These are phyloP conservation scores for Flueggea neowawraea DNA, from an alignment of 441 rosid genomes.

Conservation along the genomic window DNA sequence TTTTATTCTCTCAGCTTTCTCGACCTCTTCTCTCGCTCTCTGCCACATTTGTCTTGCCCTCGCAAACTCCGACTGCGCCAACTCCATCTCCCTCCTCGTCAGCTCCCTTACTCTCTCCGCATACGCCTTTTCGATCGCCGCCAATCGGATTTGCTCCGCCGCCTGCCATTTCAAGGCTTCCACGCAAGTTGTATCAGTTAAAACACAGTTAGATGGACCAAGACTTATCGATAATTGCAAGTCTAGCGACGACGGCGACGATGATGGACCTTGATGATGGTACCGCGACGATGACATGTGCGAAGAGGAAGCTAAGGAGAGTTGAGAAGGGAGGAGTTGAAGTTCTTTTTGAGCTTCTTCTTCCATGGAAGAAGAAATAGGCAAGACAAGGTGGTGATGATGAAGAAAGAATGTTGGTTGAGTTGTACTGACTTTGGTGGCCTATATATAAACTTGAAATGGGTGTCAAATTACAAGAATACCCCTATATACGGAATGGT, in stretches of 20 bases:
- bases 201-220: conserved; percentile 33
- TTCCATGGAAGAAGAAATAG: conserved; percentile 26
- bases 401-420: neutral
- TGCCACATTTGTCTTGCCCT: conserved; percentile 88
- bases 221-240: conserved; percentile 80
- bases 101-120: conserved; percentile 94
- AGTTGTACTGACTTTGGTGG: neutral
- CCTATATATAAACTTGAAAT: conserved; percentile 1
- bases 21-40: conserved; percentile 79
- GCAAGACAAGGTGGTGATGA: neutral
- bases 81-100: conserved; percentile 83
- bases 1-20: conserved; percentile 77
- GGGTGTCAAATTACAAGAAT: neutral
- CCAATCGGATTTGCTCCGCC: conserved; percentile 79
- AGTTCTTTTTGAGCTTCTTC: conserved; percentile 64
- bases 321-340: conserved; percentile 75
- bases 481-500: too few relatives aligned
- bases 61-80: conserved; percentile 87
- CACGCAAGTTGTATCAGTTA: conserved; percentile 23
- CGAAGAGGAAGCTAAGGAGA: conserved; percentile 38
- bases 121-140: conserved; percentile 80
- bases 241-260: conserved; percentile 64
- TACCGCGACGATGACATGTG: conserved; percentile 26
- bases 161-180: conserved; percentile 91
- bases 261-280: conserved; percentile 22